Conservation (phyloP, 2,329 filamentous ascomycete species). For the Paraphaeosphaeria sporulosa region DNA sequence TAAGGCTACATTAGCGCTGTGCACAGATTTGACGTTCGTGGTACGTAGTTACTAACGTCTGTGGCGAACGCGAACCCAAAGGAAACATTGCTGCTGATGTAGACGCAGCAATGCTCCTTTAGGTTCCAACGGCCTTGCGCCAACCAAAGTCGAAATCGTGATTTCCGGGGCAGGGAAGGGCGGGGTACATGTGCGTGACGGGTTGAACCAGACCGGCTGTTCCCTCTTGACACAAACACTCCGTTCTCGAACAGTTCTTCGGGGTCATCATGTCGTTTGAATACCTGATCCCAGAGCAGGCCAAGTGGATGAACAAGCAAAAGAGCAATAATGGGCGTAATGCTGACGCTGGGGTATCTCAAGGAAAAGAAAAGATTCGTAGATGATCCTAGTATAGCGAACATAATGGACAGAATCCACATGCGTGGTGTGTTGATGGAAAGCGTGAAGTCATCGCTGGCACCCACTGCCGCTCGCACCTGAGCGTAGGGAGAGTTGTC, state of each 20-base stretch:
- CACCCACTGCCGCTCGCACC: constrained; percentile 79
- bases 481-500: constrained; percentile 81
- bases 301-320: constrained; percentile 85
- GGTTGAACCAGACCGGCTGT: constrained; percentile 16
- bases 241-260: constrained; percentile 66
- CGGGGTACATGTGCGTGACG: constrained; percentile 20
- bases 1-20: constrained; percentile 33
- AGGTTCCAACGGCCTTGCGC: constrained; percentile 85
- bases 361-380: constrained; percentile 90
- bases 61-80: constrained; percentile 91
- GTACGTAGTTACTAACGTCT: constrained; percentile 60
- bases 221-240: constrained; percentile 44
- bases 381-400: constrained; percentile 80
- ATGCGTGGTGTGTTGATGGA: constrained; percentile 89
- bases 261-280: constrained; percentile 68
- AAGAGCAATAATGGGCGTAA: constrained; percentile 86
- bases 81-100: constrained; percentile 88
- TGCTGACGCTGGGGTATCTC: constrained; percentile 88
- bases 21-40: background rate
- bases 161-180: constrained; percentile 30
- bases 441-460: constrained; percentile 76
- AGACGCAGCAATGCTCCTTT: constrained; percentile 88
- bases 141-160: constrained; percentile 72
- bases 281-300: constrained; percentile 75
- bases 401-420: constrained; percentile 82